Evolutionary conservation across 176 grass and related monocot species (phyloP), one percentile per base, ranked within the genome.

Genomic region (Phoenix roebelenii): DNA sequence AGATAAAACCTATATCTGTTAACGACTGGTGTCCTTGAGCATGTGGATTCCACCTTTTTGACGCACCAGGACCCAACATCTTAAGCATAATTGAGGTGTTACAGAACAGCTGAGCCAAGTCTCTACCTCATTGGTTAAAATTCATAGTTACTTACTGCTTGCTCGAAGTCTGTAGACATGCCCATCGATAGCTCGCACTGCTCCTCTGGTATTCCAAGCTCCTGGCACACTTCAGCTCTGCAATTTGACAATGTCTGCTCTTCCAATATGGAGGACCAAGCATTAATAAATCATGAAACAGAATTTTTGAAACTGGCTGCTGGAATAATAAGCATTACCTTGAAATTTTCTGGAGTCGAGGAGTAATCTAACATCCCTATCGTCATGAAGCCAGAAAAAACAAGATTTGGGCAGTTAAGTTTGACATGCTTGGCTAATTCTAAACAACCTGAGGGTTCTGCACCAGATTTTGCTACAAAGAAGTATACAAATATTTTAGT

Each of bases 311-410:
- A 44, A 44, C 9, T 12, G 7, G 9, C 35, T 44, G 9, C 35
- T 44, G 1, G 10, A 12, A 12, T 3, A n/a, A 32, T 16, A 57
- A 76, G 52, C 48, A 24, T 56, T 75, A 97, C 93, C 87, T 73
- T 65, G 62, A 97, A 97, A 79, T 97, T 97, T 80, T 91, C 81
- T 16, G 93, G 93, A 76, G 87, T 97, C 9, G 87, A 97, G 5
- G 92, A 78, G 57, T 97, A 97, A 76, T 97, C 92, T 28, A 91
- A 84, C 93, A 97, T 97, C 55, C 93, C 93, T n/a, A 97, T 92
- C 48, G 93, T 97, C 93, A 97, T 97, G 63, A 92, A 58, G 66
- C 93, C 93, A 85, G 93, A 92, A 63, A 98, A 98, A 25, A 92
- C 76, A 24, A 98, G 93, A 70, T 98, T 98, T 7, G 79, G 81